Evolutionary conservation across 2,329 filamentous ascomycete species (phyloP), one percentile per base, ranked within the genome.

Genomic region (Akanthomyces dipterigenus): DNA sequence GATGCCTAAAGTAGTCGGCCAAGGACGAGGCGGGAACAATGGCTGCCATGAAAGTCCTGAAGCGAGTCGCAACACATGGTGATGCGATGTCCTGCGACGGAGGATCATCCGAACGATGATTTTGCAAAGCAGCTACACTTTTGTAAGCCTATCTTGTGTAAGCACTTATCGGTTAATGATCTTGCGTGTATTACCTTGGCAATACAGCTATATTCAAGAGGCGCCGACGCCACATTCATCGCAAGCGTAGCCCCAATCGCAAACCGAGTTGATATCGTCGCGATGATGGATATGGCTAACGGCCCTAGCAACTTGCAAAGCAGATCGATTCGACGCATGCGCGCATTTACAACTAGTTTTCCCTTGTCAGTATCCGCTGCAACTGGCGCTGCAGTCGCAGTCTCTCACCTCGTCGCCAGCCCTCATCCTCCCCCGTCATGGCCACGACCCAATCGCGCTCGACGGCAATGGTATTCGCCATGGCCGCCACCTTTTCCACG

Each of bases 271-370:
- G 82, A 85, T 2, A 70, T 70, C 0, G 72, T 76, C 53, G 83
- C 80, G 0, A 86, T 65, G 1, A 84, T 67, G 1, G 82, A 78
- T 36, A 87, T 81, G n/a, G 76, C 73, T 2, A 87, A 72, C 0
- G 84, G 84, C 0, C 80, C 83, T 1, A 83, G 61, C 1, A 87
- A 74, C 65, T 87, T 87, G 72, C 83, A 86, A 18, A 82, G 69
- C 5, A 87, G 73, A 62, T 87, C 84, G 49, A 87, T 86, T 5
- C 84, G 78, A n/a, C 84, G 78, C 80, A 87, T 85, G n/a, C 76
- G 75, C 2, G 83, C 78, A 67, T 86, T 87, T 28, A 86, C 69
- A 7, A 72, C 76, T 72, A 63, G 31, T 34, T 42, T 34, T 18
- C 58, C 63, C n/a, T 64, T 20, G 60, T 43, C 40, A 46, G 67